A percentile compares a stretch with the other conserved stretches of the same genome.
Conservation (phyloP, 2,329 filamentous ascomycete species). For the Boeremia lycopersici region DNA sequence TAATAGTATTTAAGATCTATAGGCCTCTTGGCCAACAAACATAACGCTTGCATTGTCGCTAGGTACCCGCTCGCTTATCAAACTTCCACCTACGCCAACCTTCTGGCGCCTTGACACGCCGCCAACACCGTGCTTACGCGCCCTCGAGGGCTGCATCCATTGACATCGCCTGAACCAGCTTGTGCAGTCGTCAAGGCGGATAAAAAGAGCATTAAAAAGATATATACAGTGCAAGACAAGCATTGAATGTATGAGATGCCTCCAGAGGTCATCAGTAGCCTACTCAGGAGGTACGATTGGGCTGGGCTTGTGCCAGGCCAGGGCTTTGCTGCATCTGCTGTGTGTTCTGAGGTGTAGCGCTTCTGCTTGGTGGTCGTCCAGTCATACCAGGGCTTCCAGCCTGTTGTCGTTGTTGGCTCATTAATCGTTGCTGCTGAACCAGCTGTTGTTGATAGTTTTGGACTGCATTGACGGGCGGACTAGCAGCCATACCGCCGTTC, state of each 20-base stretch:
- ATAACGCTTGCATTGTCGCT: conserved; percentile 1
- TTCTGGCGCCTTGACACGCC: conserved; percentile 11
- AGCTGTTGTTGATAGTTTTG: conserved; percentile 47
- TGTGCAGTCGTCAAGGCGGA: conserved; percentile 1
- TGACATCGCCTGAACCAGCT: background rate
- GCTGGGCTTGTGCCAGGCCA: conserved; percentile 41
- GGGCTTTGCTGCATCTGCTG: conserved; percentile 44
- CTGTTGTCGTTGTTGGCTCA: conserved; percentile 41
- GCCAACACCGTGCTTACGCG: conserved; percentile 10
- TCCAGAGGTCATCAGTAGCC: conserved; percentile 23
- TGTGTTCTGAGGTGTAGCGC: conserved; percentile 47
- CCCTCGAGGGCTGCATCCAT: background rate
- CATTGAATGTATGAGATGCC: conserved; percentile 19
- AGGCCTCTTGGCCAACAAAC: conserved; percentile 12
- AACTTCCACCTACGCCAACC: background rate
- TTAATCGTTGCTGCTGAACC: conserved; percentile 46
- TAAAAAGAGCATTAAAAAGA: conserved; percentile 32
- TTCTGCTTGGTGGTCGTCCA: conserved; percentile 42
- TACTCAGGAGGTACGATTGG: conserved; percentile 17
- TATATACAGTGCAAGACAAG: conserved; percentile 38
- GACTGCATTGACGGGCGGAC: conserved; percentile 41
- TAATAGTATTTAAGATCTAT: conserved; percentile 11
- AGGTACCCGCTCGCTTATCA: background rate
- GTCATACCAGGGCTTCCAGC: conserved; percentile 42
- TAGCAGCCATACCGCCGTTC: conserved; percentile 38